Base-by-base conservation (phyloP, 2,329 filamentous ascomycete species). In the Microascus cirrosus region DNA sequence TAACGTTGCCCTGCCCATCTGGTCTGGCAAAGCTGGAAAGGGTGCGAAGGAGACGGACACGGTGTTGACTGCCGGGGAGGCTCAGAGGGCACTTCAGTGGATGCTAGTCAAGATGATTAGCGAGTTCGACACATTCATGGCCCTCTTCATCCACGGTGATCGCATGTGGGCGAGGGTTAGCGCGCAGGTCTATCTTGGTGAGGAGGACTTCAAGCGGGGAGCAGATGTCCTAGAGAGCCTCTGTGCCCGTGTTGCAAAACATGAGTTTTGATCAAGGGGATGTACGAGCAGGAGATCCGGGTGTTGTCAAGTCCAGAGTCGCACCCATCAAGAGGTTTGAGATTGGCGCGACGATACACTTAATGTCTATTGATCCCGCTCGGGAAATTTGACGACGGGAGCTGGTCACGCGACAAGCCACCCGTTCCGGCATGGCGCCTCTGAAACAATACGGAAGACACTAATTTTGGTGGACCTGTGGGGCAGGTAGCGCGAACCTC, bases 161-260 rank as follows among this genome's bases (percentile, higher is more conserved):
- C 76, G 77, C 57, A 80, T 85, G 68, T 96, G 87, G 87, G 76
- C 79, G 0, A 75, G 93, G 54, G 66, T 95, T 54, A 91, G 87
- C 67, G 89, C 82, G 15, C 91, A 96, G 75, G 80, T 94, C 0
- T 97, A 94, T 68, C 71, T 96, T n/a, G 89, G 90, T 28, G 68
- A 86, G 62, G 77, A 77, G 13, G 91, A 96, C 69, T 96, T 94
- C 66, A 81, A 86, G 67, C 89, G 82, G 80, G 78, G 80, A 3
- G 89, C 78, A 0, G 67, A 74, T 55, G 73, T 79, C 10, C 69
- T 94, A 65, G 79, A 81, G 66, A 70, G 74, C 42, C 53, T 81
- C 15, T 73, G 71, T 58, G 66, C 69, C 56, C 69, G 76, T 59
- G 73, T 77, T 6, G 67, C 63, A 2, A 71, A 68, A 55, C 68